Evolutionary conservation across 768 basidiomycete species (phyloP), one percentile per base, ranked within the genome.

Genomic region (Boletus barrowsii): DNA sequence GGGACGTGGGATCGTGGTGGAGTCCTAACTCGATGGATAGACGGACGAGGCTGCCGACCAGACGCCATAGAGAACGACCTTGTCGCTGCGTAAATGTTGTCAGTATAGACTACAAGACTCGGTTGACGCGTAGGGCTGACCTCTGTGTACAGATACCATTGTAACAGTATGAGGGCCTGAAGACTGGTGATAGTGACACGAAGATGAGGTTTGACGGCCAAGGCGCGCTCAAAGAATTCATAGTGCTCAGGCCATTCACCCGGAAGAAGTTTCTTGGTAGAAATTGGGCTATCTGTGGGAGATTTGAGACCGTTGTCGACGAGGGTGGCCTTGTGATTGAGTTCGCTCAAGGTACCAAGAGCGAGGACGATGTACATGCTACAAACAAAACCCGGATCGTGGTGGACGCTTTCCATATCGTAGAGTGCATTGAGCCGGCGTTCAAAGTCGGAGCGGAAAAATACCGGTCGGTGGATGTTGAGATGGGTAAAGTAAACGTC

Each of bases 101-200:
- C 29, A 29, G 29, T 29, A 29, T 49, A 63, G 61, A 46, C 30
- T 35, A 40, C 9, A 13, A 22, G 33, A 17, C 24, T 17, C 56
- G 10, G 30, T 30, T 11, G 32, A 46, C 10, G 20, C 2, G 22
- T 4, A 42, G 4, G 18, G 64, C 80, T 51, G 59, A 89, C 91
- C 79, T 93, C 91, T 20, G 86, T 90, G 63, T 93, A 93, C 20
- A 93, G 78, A 70, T 93, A 92, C 91, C 90, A 93, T 51, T 93
- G 92, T 44, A 93, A 69, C 7, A 93, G 70, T 24, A 92, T 90
- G 49, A 93, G 78, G 0, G 91, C 88, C 68, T 93, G 91, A 56
- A 93, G 72, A 65, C 88, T 90, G 6, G 86, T 83, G 41, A 92
- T 81, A 5, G 90, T 90, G 64, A 92, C 90, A 10, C 87, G 83